phyloP scores from a whole-genome alignment of 2,329 filamentous ascomycete species.

The Rutstroemia sp. region DNA sequence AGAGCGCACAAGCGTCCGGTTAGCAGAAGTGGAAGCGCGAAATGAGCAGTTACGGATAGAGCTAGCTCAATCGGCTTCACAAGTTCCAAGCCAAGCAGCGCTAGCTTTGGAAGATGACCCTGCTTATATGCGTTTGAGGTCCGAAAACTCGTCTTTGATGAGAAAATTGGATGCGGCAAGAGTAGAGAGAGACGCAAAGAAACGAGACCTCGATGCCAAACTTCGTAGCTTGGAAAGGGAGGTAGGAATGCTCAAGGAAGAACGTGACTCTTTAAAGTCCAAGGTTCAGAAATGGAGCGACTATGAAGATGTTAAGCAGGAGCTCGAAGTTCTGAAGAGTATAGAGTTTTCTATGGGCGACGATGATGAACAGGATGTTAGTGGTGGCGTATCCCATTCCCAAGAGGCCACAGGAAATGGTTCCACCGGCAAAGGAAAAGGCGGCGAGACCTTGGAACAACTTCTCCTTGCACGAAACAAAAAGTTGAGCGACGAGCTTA shows the following conservation, averaged over 20 bases:
- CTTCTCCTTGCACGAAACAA: conserved; percentile 90
- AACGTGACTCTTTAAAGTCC: conserved; percentile 69
- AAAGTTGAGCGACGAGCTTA: conserved; percentile 90
- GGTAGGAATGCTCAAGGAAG: conserved; percentile 63
- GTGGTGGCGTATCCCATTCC: conserved; percentile 25
- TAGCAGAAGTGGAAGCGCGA: conserved; percentile 86
- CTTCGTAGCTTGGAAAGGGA: conserved; percentile 76
- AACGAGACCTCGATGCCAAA: conserved; percentile 67
- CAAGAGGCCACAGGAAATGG: conserved; percentile 38
- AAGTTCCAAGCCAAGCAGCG: conserved; percentile 52
- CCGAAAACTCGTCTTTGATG: conserved; percentile 87
- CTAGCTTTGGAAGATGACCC: conserved; percentile 80
- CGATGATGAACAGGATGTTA: conserved; percentile 56
- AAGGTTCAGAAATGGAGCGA: conserved; percentile 88
- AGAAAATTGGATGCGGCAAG: conserved; percentile 78
- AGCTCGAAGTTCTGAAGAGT: conserved; percentile 93
- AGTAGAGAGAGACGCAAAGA: conserved; percentile 76
- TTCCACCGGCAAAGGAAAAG: conserved; percentile 48
- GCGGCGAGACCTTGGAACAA: conserved; percentile 81
- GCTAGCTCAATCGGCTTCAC: conserved; percentile 79
- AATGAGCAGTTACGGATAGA: conserved; percentile 92
- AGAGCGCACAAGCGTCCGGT: conserved; percentile 76
- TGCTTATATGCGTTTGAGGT: conserved; percentile 76
- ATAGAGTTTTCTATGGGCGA: conserved; percentile 94
- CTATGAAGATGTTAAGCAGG: conserved; percentile 93